Conservation (phyloP, 371 early-diverging fungal species). For the Mucor velutinosus region DNA sequence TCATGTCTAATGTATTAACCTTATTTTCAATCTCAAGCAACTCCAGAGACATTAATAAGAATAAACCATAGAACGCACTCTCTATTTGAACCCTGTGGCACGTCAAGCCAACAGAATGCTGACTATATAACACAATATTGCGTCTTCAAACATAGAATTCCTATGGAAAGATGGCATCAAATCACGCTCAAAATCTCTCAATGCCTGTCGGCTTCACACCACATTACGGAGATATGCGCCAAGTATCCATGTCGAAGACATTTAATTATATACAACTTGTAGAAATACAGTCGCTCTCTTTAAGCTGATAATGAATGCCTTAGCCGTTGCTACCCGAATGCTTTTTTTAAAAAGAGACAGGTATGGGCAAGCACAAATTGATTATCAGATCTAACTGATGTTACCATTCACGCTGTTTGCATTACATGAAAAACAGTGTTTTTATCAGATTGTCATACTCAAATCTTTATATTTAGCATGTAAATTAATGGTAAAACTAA, state of each 20-base stretch:
- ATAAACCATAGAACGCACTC: background rate
- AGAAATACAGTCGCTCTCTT: background rate
- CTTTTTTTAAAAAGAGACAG: background rate
- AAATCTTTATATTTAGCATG: background rate
- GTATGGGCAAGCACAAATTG: background rate
- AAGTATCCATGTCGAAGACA: background rate
- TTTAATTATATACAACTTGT: background rate
- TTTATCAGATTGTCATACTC: background rate
- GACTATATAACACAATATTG: background rate
- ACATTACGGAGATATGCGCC: background rate
- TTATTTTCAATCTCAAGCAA: background rate
- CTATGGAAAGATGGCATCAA: background rate
- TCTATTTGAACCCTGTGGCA: background rate
- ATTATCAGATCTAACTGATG: background rate
- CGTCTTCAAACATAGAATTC: background rate
- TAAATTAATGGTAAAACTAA: background rate
- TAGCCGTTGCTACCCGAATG: background rate
- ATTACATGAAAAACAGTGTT: background rate
- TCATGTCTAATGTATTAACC: background rate
- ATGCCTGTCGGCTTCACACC: background rate
- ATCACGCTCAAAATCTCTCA: background rate
- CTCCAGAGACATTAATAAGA: background rate
- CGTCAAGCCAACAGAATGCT: background rate
- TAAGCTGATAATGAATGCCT: background rate
- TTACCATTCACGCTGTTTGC: background rate